Percentiles rank a stretch among this genome's conserved stretches.
Conservation (phyloP, 2,329 filamentous ascomycete genomes). For the Colletotrichum sp. region DNA sequence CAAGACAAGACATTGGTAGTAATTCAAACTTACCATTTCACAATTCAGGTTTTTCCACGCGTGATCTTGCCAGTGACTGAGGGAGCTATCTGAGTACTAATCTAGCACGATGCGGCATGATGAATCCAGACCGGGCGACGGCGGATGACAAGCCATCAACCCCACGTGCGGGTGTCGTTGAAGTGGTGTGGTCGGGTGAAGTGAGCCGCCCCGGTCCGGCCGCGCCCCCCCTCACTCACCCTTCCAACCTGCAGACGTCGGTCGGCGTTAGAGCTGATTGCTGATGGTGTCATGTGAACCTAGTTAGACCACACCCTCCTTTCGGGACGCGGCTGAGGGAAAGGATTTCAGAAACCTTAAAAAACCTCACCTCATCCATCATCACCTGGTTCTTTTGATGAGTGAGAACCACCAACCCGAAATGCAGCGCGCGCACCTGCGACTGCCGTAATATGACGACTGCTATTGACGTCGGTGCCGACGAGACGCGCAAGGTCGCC, state of each 20-base stretch:
- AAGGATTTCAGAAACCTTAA: neutral
- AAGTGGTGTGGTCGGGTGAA: slow-evolving; percentile 3
- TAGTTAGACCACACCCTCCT: neutral
- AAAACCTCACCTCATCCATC: neutral
- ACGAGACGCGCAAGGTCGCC: neutral
- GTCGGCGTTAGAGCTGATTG: neutral
- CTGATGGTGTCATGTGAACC: slow-evolving; percentile 3
- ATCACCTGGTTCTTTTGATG: neutral
- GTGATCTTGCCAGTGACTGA: neutral
- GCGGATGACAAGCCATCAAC: neutral
- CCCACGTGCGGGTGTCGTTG: neutral
- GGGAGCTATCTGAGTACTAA: neutral
- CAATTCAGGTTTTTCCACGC: neutral
- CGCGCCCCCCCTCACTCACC: neutral
- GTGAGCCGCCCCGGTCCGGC: neutral
- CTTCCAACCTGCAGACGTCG: neutral
- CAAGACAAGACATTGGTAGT: neutral
- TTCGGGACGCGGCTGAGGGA: neutral
- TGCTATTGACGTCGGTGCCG: neutral
- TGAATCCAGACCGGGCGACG: neutral
- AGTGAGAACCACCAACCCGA: neutral
- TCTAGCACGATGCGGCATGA: neutral
- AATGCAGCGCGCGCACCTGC: neutral
- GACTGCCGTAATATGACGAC: neutral
- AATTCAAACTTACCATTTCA: neutral